Evolutionary conservation across 371 early-diverging fungal species (phyloP), one percentile per base, ranked within the genome.

Genomic region (Mortierella sp.): DNA sequence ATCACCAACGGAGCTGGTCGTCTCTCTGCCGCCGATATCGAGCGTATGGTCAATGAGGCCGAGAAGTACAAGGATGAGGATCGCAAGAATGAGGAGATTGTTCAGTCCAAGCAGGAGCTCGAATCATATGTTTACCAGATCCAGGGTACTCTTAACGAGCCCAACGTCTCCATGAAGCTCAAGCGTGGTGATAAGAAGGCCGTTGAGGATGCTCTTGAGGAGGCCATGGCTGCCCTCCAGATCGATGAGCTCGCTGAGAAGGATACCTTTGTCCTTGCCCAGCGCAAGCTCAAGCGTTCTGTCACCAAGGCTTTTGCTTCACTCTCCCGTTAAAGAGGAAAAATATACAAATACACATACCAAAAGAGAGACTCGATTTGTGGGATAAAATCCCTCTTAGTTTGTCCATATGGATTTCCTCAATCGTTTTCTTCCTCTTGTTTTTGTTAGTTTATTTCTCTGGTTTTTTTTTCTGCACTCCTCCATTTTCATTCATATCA

Each of bases 1-100:
- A 95, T 96, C 89, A 90, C 95, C 88, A 95, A 95, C 91, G 92
- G 93, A 80, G 93, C 93, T 68, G 94, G 94, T 64, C 96, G 97
- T 79, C 90, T 98, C 51, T 92, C 96, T 70, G 89, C 91, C 72
- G 92, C 89, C 55, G 97, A 98, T 74, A 95, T 97, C 66, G 94
- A 96, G 76, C 53, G 53, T 26, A 53, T 53, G 53, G 53, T 53
- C 28, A 15, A 8, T 28, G 53, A 53, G 8, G 53, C 53, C 3
- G 53, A 53, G 53, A 53, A 53, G 53, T 53, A n/a, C n/a, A 92
- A 92, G 86, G 93, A 90, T 51, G 91, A 93, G 82, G 97, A 96
- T 84, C 88, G 91, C 82, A 91, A 87, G 75, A 91, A 91, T 72
- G 93, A 92, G 68, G 91, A 91, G 76, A 88, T 92, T 70, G 91